Base-by-base conservation (phyloP, 1,139 yeast species). In the Lodderomyces parapsilosis region DNA sequence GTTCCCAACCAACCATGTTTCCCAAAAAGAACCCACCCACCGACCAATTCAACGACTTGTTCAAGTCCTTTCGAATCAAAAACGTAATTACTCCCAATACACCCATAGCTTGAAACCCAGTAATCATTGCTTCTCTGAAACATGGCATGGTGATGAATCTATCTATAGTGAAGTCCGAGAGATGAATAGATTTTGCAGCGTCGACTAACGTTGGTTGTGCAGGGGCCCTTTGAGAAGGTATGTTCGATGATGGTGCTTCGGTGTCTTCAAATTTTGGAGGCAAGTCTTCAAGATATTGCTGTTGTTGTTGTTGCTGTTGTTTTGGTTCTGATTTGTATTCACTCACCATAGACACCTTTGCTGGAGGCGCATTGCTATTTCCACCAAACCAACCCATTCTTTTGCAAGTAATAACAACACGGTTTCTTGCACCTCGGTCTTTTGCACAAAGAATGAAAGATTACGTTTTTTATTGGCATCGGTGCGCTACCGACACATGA, bases 1-100 rank as follows among this genome's bases (percentile, higher is more conserved):
- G 96, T 61, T 91, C 96, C 96, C 96, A 91, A 1, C 96, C 88
- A 30, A 87, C 83, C 1, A 86, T 74, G 41, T 88, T 82, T 1
- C 96, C 97, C 30, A 89, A 62, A 48, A 87, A 65, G 51, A 90
- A 80, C 3, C 95, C 96, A 37, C 88, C 86, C 41, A 87, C 74
- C 5, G 84, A 83, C 96, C 97, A 91, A 60, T 90, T 87, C 25
- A 81, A 68, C 1, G 94, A 81, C 49, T 77, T 74, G 6, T 68
- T 58, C 1, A 83, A 71, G 33, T 83, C 78, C 53, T 84, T 81
- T 52, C 86, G 87, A 43, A 86, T 80, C 31, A 83, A 58, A 47
- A 84, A 81, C 43, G 91, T 80, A 31, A 88, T 86, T 0, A 83
- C 76, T 0, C 91, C 87, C 31, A 86, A 71, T 0, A 88, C 94